Evolutionary conservation across 139 green algal genomes (phyloP), one percentile per base, ranked within the genome.

Genomic region (Nannochloris sp.): DNA sequence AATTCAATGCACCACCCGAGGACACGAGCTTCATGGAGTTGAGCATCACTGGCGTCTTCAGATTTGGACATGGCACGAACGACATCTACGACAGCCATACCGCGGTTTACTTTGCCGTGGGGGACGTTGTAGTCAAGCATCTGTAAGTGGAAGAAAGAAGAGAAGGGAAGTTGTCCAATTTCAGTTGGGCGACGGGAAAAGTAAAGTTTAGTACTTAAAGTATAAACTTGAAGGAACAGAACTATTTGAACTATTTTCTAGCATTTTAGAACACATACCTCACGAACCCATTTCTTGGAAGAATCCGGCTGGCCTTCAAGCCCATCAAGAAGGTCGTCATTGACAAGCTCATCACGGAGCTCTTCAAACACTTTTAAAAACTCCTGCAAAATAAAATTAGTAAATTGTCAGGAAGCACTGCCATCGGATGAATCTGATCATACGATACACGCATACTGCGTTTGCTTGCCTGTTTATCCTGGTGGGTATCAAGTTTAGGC

Each of bases 1-100:
- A 85, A 96, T 71, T 99, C 93, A 64, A 99, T 97, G 83, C 93
- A 99, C 93, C 93, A 99, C 37, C 93, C 93, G 23, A 97, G 60
- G 2, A 79, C 68, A 42, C 90, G 86, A 10, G 93, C 91, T 24
- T 81, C 67, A 67, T 92, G 86, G 3, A 85, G 48, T 29, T 95
- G 80, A 19, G 90, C 81, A 23, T 82, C 61, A 1, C 44, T 72
- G 25, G 91, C 27, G 3, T 65, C 68, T 57, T 85, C 47, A 9
- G 57, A 24, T 14, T 55, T n/a, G 27, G 27, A 6, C 2, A 3
- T 54, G 7, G 84, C 72, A 9, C 42, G 54, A 27, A 95, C 56
- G 4, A 85, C 76, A 61, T 99, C 92, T 30, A 90, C 79, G 27
- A 99, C 94, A 5, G 94, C 89, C 82, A 99, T 92, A 51, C 94